A percentile compares a stretch with the other conserved stretches of the same genome.
Conservation (phyloP, 2,329 filamentous ascomycete species). For the Talaromyces sp. region DNA sequence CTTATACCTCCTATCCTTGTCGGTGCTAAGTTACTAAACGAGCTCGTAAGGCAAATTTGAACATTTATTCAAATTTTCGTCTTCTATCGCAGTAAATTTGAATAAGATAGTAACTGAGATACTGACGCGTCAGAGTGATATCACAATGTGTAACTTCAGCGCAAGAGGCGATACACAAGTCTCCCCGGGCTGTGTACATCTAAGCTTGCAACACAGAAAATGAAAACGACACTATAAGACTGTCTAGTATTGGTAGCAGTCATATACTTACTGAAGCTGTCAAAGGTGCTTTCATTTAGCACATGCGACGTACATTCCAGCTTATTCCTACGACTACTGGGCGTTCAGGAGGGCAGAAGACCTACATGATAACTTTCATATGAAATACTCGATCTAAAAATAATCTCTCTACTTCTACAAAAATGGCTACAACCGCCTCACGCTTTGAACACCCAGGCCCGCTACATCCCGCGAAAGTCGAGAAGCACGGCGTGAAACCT, state of each 20-base stretch:
- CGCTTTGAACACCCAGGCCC: slow-evolving; percentile 17
- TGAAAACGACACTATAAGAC: not conserved
- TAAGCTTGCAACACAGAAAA: too few species aligned
- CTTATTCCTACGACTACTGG: not conserved
- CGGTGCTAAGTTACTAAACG: too few species aligned
- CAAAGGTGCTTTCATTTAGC: too few species aligned
- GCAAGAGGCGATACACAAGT: not conserved
- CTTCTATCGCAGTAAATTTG: too few species aligned
- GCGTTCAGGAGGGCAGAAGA: not conserved
- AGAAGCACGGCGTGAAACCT: slow-evolving; percentile 20
- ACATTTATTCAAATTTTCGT: too few species aligned
- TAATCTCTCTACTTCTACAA: not conserved
- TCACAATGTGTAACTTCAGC: not conserved
- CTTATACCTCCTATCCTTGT: too few species aligned
- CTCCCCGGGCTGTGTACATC: too few species aligned
- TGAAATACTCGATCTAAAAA: not conserved
- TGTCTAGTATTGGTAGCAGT: too few species aligned
- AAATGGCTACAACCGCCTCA: slow-evolving; percentile 13
- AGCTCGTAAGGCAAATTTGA: too few species aligned
- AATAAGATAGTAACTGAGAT: not conserved
- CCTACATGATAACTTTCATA: too few species aligned
- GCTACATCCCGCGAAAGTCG: slow-evolving; percentile 20
- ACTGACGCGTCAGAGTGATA: slow-evolving; percentile 9
- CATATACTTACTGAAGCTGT: too few species aligned
- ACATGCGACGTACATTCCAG: not conserved